Percentiles rank a stretch among this genome's conserved stretches.
These are phyloP conservation scores for Gonium pectorale DNA, from an alignment of 139 green algal genomes.

Conservation along the genomic window DNA sequence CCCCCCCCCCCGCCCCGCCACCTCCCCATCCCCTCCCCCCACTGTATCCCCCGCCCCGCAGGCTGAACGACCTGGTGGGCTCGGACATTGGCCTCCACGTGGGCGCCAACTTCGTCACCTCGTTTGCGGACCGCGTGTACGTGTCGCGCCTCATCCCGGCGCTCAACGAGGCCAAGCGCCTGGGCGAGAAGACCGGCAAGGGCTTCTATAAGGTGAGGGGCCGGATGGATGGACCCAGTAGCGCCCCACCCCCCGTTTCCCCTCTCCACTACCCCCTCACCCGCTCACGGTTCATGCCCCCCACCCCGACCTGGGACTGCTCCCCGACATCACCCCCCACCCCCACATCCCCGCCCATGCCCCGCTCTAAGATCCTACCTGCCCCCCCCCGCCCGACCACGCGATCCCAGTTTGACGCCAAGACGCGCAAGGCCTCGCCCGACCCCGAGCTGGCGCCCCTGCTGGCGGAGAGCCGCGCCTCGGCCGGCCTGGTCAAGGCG, in stretches of 20 bases:
- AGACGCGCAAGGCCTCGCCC: conserved; percentile 74
- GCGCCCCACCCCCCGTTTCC: too few species aligned
- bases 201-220: conserved; percentile 92
- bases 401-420: conserved; percentile 64
- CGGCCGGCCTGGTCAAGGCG: conserved; percentile 49
- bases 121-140: conserved; percentile 92
- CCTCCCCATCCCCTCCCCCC: background rate
- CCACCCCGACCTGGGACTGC: too few species aligned
- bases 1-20: background rate
- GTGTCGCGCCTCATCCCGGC: conserved; percentile 79
- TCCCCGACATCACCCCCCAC: background rate
- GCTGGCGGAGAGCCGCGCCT: conserved; percentile 66
- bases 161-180: conserved; percentile 85
- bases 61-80: conserved; percentile 65
- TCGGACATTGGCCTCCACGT: conserved; percentile 93
- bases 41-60: background rate
- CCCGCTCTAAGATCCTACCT: background rate
- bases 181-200: conserved; percentile 94
- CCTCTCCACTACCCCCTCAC: too few species aligned
- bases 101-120: conserved; percentile 92
- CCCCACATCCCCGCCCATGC: background rate
- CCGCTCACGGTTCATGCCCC: too few species aligned
- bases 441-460: conserved; percentile 82
- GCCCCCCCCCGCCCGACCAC: background rate
- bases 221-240: too few species aligned